Evolutionary conservation across 495 filamentous ascomycete genomes (phyloP).

Genomic region (Halenospora varia): DNA sequence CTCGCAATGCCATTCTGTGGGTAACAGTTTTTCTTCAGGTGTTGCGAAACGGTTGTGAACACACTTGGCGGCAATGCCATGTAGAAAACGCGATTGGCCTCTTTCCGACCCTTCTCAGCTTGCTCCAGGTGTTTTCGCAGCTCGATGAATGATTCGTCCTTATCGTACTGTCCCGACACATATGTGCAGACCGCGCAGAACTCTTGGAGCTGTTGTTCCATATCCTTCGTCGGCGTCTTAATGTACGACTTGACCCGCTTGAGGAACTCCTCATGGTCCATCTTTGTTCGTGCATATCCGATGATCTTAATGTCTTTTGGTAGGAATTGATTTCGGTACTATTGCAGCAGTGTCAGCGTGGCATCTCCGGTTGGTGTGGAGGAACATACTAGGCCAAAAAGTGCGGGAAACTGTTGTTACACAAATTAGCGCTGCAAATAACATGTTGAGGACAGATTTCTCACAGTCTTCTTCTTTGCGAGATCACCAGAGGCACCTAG

Average conservation of each 20-base stretch:
- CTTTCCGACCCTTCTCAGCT: slow-evolving; percentile 74
- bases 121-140: slow-evolving; percentile 87
- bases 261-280: slow-evolving; percentile 95
- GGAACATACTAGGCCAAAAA: slow-evolving; percentile 89
- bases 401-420: slow-evolving; percentile 78
- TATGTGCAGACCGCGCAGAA: slow-evolving; percentile 90
- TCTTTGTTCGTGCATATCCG: slow-evolving; percentile 98
- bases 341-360: slow-evolving; percentile 21
- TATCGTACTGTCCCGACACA: slow-evolving; percentile 93
- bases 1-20: slow-evolving; percentile 83
- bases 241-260: slow-evolving; percentile 95
- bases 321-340: slow-evolving; percentile 98
- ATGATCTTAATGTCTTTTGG: slow-evolving; percentile 97
- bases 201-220: slow-evolving; percentile 87
- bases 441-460: slow-evolving; percentile 29
- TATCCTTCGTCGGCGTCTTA: slow-evolving; percentile 97
- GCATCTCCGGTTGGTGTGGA: slow-evolving; percentile 2
- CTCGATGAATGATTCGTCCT: slow-evolving; percentile 89
- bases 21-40: slow-evolving; percentile 96
- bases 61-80: slow-evolving; percentile 98
- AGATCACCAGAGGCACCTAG: slow-evolving; percentile 96
- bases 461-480: slow-evolving; percentile 98
- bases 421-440: slow-evolving; percentile 22
- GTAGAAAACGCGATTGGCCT: slow-evolving; percentile 94
- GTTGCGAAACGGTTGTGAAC: slow-evolving; percentile 95